phyloP scores from a whole-genome alignment of 495 filamentous ascomycete species.

The Sporormia fimetaria region DNA sequence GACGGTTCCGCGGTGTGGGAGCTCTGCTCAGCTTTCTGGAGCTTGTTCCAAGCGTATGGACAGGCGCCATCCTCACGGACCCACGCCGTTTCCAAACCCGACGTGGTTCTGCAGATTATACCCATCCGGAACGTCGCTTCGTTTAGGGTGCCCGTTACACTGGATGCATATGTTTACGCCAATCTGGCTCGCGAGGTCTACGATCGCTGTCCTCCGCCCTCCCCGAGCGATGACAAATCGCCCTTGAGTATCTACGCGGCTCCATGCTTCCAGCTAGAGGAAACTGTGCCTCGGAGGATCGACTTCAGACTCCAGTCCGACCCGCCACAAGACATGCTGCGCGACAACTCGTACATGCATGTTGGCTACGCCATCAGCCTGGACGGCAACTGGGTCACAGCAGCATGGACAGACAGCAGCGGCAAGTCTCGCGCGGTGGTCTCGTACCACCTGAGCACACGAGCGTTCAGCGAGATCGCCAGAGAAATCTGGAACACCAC shows the following conservation, averaged over 20 bases:
- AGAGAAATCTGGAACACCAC: constrained; percentile 82
- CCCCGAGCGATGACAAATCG: constrained; percentile 27
- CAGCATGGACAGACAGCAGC: constrained; percentile 81
- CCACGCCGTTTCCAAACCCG: constrained; percentile 36
- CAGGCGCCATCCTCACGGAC: constrained; percentile 33
- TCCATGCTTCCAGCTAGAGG: constrained; percentile 65
- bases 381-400: constrained; percentile 78
- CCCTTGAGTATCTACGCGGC: constrained; percentile 38
- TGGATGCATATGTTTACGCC: constrained; percentile 52
- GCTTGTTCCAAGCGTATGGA: constrained; percentile 59
- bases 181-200: constrained; percentile 76
- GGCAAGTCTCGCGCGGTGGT: constrained; percentile 66
- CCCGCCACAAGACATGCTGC: constrained; percentile 61
- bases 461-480: constrained; percentile 49
- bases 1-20: constrained; percentile 54
- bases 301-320: constrained; percentile 63
- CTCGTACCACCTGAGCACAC: constrained; percentile 57
- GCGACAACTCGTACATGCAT: constrained; percentile 75
- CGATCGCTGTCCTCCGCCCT: constrained; percentile 59
- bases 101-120: constrained; percentile 74
- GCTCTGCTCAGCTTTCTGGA: constrained; percentile 67
- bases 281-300: constrained; percentile 56
- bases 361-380: constrained; percentile 72
- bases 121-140: constrained; percentile 61
- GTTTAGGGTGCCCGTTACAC: constrained; percentile 51